Base-by-base conservation (phyloP, 1,284 basidiomycete species). In the Tetrapyrgos nigripes region DNA sequence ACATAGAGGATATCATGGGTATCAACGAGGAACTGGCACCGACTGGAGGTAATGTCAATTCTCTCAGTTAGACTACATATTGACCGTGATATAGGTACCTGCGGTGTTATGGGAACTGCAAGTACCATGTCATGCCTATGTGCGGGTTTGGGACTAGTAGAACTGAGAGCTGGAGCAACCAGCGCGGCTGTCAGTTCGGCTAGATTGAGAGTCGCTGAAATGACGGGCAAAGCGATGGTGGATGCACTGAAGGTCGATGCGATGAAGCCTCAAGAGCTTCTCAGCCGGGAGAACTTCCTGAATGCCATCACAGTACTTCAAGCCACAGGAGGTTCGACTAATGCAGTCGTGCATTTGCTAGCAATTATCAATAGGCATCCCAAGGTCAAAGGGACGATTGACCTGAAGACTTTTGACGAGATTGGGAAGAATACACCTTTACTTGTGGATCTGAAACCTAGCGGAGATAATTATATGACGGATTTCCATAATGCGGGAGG, bases 41-140 rank as follows among this genome's bases (percentile, higher is more conserved):
- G 21, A 64, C 62, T 21, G 62, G 59, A 47, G 62, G 62, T n/a
- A n/a, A n/a, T n/a, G n/a, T n/a, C n/a, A n/a, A n/a, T n/a, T n/a
- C n/a, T n/a, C n/a, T n/a, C n/a, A n/a, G n/a, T n/a, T n/a, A n/a
- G n/a, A n/a, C n/a, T n/a, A n/a, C n/a, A n/a, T n/a, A n/a, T n/a
- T n/a, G n/a, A n/a, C n/a, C n/a, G n/a, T n/a, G n/a, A n/a, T n/a
- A n/a, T n/a, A n/a, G n/a, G n/a, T 45, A 63, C 62, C 9, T 63
- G 62, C 35, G 62, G 62, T 5, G 62, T 64, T 27, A 64, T 64
- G 62, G 62, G 62, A 11, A 64, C 62, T 26, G 62, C 62, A 6
- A 62, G 60, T 50, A 64, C 62, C 3, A 64, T 64, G 62, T 60
- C 62, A 23, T 62, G 60, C 29, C 50, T 64, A 21, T 56, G 55